These are phyloP conservation scores for Platanthera guangdongensis DNA, from an alignment of 106 monocot genomes.

Conservation along the genomic window DNA sequence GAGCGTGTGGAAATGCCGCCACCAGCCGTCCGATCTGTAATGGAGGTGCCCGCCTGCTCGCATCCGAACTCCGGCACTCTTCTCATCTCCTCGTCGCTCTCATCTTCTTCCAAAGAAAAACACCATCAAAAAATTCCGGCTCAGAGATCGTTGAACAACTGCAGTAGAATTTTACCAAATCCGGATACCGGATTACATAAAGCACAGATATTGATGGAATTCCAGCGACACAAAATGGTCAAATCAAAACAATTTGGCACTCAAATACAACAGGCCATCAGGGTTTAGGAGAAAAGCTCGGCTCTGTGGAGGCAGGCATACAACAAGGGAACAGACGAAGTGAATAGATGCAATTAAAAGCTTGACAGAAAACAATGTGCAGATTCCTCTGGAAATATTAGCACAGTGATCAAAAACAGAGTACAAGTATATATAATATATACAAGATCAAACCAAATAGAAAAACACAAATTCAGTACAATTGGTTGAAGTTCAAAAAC, in stretches of 20 bases:
- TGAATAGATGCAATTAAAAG: background rate
- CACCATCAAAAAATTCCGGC: background rate
- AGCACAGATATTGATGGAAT: background rate
- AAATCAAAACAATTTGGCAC: background rate
- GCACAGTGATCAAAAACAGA: background rate
- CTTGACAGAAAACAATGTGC: background rate
- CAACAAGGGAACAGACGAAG: background rate
- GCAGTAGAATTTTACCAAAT: background rate
- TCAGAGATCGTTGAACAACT: background rate
- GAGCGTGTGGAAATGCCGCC: conserved; percentile 26
- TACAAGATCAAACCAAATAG: background rate
- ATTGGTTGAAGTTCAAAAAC: background rate
- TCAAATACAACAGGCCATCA: background rate
- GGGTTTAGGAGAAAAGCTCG: background rate
- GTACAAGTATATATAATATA: background rate
- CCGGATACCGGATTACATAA: background rate
- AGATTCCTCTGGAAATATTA: background rate
- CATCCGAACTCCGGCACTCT: conserved; percentile 71
- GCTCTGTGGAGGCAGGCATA: background rate
- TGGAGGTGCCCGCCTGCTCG: conserved; percentile 30
- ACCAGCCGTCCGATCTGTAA: conserved; percentile 29
- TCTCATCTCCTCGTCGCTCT: conserved; percentile 80
- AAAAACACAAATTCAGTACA: background rate
- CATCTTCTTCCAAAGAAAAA: conserved; percentile 20
- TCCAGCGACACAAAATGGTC: background rate